Percentiles rank a stretch among this genome's conserved stretches.
These are phyloP conservation scores for Yarrowia keelungensis DNA, from an alignment of 805 yeast species.

Conservation along the genomic window DNA sequence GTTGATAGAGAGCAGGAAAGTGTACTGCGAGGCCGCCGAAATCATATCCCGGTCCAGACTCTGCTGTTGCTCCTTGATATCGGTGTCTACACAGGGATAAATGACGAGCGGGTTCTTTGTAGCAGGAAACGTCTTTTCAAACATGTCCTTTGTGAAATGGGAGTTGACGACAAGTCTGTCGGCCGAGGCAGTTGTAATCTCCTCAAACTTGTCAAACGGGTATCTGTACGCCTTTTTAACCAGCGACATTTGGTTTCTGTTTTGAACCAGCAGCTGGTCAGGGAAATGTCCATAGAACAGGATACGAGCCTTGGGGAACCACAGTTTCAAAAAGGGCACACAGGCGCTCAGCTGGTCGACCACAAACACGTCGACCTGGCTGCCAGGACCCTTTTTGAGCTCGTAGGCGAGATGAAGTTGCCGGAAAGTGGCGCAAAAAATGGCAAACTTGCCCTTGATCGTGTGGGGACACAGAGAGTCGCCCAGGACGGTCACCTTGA, in stretches of 20 bases:
- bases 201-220: constrained; percentile 87
- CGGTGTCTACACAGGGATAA: constrained; percentile 77
- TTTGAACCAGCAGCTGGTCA: constrained; percentile 74
- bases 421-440: constrained; percentile 81
- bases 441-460: constrained; percentile 70
- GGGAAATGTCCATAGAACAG: constrained; percentile 97
- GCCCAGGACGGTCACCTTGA: constrained; percentile 77
- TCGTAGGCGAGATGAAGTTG: constrained; percentile 69
- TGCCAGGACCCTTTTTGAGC: constrained; percentile 57
- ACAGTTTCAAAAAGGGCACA: constrained; percentile 67
- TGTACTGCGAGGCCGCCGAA: constrained; percentile 42
- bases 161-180: constrained; percentile 90
- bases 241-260: constrained; percentile 54
- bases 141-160: constrained; percentile 75
- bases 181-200: constrained; percentile 74
- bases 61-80: constrained; percentile 41
- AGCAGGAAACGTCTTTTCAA: constrained; percentile 63
- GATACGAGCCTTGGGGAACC: constrained; percentile 54
- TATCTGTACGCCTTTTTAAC: constrained; percentile 71
- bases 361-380: constrained; percentile 70
- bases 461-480: constrained; percentile 79
- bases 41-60: constrained; percentile 18
- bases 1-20: constrained; percentile 76
- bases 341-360: constrained; percentile 90
- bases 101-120: constrained; percentile 60